These are phyloP conservation scores for Cordyceps militaris DNA, from an alignment of 2,329 filamentous ascomycete species.

Conservation along the genomic window DNA sequence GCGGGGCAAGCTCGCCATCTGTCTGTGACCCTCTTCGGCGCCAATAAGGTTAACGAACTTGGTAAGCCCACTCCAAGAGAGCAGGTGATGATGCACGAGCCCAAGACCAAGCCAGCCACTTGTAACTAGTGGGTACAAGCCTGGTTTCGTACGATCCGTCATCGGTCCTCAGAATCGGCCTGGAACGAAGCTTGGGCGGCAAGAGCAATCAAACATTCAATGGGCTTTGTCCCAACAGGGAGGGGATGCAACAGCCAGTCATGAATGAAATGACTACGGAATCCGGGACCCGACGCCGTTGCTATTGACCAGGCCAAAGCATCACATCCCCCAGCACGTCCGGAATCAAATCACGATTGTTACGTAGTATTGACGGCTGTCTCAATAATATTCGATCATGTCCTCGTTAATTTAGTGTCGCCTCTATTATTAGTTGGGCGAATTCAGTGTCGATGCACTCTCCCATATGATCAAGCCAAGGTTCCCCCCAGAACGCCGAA, in stretches of 20 bases:
- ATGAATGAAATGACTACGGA: neutral
- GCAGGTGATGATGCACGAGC: neutral
- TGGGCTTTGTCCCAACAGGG: neutral
- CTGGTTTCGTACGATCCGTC: neutral
- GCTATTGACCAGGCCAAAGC: too few species aligned
- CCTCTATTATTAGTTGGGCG: constrained; percentile 4
- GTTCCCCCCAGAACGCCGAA: neutral
- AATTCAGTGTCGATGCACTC: neutral
- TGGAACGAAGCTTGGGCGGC: neutral
- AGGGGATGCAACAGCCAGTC: neutral
- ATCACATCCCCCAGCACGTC: neutral
- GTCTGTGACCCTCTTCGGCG: neutral
- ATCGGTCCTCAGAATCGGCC: neutral
- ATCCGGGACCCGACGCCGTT: neutral
- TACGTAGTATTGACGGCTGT: too few species aligned
- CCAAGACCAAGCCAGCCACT: neutral
- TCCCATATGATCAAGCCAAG: neutral
- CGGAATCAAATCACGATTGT: neutral
- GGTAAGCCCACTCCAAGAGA: neutral
- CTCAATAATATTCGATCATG: too few species aligned
- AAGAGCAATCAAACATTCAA: neutral
- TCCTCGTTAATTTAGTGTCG: neutral
- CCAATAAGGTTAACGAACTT: neutral
- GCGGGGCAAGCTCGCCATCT: constrained; percentile 1
- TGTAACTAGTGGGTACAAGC: neutral